Percentiles rank a stretch among this genome's conserved stretches.
These are phyloP conservation scores for Trametes sanguinea DNA, from an alignment of 768 basidiomycete species.

Conservation along the genomic window DNA sequence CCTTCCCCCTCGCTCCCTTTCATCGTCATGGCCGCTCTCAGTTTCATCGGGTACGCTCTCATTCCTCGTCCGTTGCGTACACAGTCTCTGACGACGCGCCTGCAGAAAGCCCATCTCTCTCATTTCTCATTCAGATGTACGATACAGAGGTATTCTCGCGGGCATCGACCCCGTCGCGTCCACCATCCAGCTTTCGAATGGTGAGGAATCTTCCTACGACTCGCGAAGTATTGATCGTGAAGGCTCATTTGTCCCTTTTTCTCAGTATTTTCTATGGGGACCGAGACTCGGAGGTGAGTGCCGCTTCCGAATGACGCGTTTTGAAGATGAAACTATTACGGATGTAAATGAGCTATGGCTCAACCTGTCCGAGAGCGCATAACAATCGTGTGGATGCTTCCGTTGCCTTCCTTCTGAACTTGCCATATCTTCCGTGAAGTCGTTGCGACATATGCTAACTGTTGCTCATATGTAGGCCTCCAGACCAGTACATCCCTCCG, in stretches of 20 bases:
- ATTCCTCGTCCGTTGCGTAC: not conserved
- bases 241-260: not conserved
- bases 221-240: not conserved
- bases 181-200: conserved; percentile 87
- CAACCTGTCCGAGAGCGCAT: conserved; percentile 45
- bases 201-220: conserved; percentile 39
- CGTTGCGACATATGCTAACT: conserved; percentile 28
- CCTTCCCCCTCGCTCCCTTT: conserved; percentile 2
- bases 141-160: conserved; percentile 84
- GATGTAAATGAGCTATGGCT: conserved; percentile 44
- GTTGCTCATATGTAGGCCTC: conserved; percentile 47
- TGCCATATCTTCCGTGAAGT: conserved; percentile 1
- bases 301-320: not conserved
- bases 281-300: conserved; percentile 76
- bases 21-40: conserved; percentile 58
- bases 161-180: conserved; percentile 85
- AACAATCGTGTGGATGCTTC: conserved; percentile 55
- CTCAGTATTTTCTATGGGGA: conserved; percentile 83
- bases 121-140: conserved; percentile 88
- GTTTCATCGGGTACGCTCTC: conserved; percentile 67
- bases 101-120: conserved; percentile 84
- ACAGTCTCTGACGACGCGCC: conserved; percentile 21
- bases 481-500: conserved; percentile 79
- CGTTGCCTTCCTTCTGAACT: conserved; percentile 68
- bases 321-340: conserved; percentile 40